Evolutionary conservation across 164 flowering plant genomes (phyloP).

Genomic region (Berberis thunbergii): DNA sequence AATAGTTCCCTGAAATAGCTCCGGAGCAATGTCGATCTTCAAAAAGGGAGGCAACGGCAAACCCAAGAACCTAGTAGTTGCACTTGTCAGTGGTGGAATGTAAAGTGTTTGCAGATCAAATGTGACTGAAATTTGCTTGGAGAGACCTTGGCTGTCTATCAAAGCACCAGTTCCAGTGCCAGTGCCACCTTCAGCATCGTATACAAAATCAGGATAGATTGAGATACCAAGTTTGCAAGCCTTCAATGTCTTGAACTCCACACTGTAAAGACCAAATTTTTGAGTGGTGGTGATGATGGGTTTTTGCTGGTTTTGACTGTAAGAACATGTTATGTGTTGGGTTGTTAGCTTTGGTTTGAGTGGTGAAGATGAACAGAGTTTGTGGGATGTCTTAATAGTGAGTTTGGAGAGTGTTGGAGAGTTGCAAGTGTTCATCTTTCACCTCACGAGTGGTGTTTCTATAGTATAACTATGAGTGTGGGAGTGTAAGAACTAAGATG

Average conservation of each 20-base stretch:
- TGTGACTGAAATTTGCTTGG: constrained; percentile 27
- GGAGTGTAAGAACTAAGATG: background rate
- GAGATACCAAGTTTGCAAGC: constrained; percentile 78
- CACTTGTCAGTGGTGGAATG: constrained; percentile 63
- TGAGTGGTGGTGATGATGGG: constrained; percentile 14
- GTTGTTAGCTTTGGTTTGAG: constrained; percentile 14
- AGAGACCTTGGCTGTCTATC: background rate
- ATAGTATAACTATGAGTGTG: background rate
- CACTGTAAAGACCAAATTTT: constrained; percentile 18
- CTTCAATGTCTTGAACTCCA: constrained; percentile 54
- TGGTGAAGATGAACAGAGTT: constrained; percentile 4
- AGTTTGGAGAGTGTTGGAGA: constrained; percentile 19
- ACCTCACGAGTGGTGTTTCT: background rate
- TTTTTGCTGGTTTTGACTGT: constrained; percentile 18
- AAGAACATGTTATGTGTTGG: constrained; percentile 8
- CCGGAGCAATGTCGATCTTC: constrained; percentile 68
- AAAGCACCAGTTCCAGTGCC: constrained; percentile 49
- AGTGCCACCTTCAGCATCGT: constrained; percentile 63
- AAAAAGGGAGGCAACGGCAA: constrained; percentile 89
- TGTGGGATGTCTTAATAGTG: constrained; percentile 16
- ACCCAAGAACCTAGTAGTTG: constrained; percentile 73
- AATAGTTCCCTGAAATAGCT: constrained; percentile 55
- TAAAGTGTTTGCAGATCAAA: constrained; percentile 52
- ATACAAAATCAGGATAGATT: constrained; percentile 70
- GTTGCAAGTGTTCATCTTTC: background rate